Evolutionary conservation across 495 filamentous ascomycete species (phyloP).

Genomic region (Durotheca rogersii): DNA sequence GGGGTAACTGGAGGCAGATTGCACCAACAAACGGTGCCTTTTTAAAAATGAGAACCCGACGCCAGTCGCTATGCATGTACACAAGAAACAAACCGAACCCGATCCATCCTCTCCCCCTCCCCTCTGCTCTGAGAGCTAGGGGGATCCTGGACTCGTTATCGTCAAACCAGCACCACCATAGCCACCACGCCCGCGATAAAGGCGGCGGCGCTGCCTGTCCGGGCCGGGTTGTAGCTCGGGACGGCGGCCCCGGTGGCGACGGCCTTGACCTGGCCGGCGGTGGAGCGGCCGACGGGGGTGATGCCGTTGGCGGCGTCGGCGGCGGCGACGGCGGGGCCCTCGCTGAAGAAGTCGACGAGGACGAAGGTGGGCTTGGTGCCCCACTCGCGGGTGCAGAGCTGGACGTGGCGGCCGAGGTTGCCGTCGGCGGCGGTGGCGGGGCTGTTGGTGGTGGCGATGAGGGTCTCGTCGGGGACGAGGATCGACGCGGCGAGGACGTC

Average conservation of each 20-base stretch:
- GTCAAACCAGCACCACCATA: slow-evolving; percentile 31
- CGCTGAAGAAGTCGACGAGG: slow-evolving; percentile 67
- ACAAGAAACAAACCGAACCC: slow-evolving; percentile 15
- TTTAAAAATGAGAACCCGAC: slow-evolving; percentile 16
- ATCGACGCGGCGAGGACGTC: slow-evolving; percentile 57
- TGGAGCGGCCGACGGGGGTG: slow-evolving; percentile 37
- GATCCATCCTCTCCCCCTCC: slow-evolving; percentile 1
- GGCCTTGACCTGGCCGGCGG: slow-evolving; percentile 2
- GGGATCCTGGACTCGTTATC: neutral
- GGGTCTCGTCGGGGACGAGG: slow-evolving; percentile 55
- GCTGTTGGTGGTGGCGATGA: slow-evolving; percentile 58
- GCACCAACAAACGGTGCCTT: no score
- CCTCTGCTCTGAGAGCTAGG: no score
- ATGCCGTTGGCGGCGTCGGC: slow-evolving; percentile 63
- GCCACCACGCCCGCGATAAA: slow-evolving; percentile 37
- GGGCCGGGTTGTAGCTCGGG: slow-evolving; percentile 4
- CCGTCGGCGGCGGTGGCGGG: slow-evolving; percentile 46
- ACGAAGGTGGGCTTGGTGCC: slow-evolving; percentile 58
- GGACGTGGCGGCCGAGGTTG: slow-evolving; percentile 59
- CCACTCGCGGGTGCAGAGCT: slow-evolving; percentile 56
- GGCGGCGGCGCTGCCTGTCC: slow-evolving; percentile 26
- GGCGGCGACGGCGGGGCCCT: slow-evolving; percentile 58
- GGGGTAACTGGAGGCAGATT: no score
- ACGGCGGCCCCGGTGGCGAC: slow-evolving; percentile 14
- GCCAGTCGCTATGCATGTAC: slow-evolving; percentile 35